Evolutionary conservation across 306 rosid species (phyloP), one percentile per base, ranked within the genome.

Genomic region (Canavalia gladiata): DNA sequence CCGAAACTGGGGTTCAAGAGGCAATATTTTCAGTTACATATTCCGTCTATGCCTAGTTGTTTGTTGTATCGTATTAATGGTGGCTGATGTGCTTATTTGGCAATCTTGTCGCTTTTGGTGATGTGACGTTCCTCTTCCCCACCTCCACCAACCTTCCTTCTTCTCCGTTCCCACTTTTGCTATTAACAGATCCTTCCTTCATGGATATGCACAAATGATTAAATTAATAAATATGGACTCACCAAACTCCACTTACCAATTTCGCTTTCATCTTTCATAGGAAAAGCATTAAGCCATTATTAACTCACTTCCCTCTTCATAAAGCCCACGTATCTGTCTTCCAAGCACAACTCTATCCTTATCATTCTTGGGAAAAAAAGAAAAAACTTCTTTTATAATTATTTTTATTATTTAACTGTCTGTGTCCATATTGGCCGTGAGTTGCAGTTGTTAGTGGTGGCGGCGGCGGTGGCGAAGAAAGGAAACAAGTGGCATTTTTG

Each of bases 401-500:
- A 37, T 4, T 2, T 37, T 2, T 37, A 2, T 37, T 37, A 37
- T 2, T 37, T 37, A 37, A 37, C 6, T 6, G 68, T 74, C 5
- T 42, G n/a, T 7, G 6, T 56, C 8, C 3, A 59, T 29, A 11
- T 68, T 58, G 64, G 67, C 11, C n/a, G 37, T 49, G 62, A 8
- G 0, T 78, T 39, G 39, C 0, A 8, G 41, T n/a, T 7, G 37
- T 37, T 37, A 37, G 74, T 10, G 71, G 76, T 46, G 34, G 46
- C 2, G 58, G 46, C 25, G 70, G 84, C 43, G 75, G 84, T 4
- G 87, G 82, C 12, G 28, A 60, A 46, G 41, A 25, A 39, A 11
- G 13, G 63, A 6, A 54, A 47, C 41, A 34, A 74, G 59, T 34
- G 65, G 47, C 77, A 74, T 9, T 67, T 8, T 84, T 83, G 89